A percentile compares a stretch with the other conserved stretches of the same genome.
Evolutionary conservation across 164 flowering plant species (phyloP).

Genomic region (Chimonanthus praecox): DNA sequence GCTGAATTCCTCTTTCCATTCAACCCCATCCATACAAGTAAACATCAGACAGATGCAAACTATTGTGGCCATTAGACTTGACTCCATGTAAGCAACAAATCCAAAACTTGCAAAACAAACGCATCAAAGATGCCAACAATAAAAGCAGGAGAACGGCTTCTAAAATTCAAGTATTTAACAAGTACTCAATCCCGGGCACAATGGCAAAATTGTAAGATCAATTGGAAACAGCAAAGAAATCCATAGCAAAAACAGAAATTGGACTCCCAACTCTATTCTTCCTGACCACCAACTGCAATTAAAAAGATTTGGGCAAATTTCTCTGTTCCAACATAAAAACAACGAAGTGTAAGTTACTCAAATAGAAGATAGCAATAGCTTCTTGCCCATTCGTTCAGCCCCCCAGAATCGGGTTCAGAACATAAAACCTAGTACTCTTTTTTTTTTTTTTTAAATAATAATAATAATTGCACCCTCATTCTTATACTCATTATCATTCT

Average conservation of each 20-base stretch:
- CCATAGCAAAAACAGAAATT: constrained; percentile 17
- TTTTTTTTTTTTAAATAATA: no score
- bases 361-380: background rate
- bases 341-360: background rate
- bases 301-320: constrained; percentile 6
- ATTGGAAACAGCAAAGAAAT: constrained; percentile 18
- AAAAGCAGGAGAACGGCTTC: constrained; percentile 13
- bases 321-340: background rate
- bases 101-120: constrained; percentile 9
- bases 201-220: constrained; percentile 29
- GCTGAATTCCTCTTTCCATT: no score
- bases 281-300: constrained; percentile 15
- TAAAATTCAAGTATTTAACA: constrained; percentile 24
- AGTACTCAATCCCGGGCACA: constrained; percentile 27
- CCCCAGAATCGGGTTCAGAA: background rate
- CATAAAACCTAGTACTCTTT: no score
- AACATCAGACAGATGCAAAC: no score
- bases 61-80: no score
- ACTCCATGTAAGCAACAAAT: no score
- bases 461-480: no score
- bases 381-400: constrained; percentile 2
- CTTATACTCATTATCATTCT: no score
- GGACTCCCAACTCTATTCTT: constrained; percentile 13
- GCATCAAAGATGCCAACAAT: constrained; percentile 6
- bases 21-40: no score